phyloP scores from a whole-genome alignment of 345 rosid species.

The Viola odorata region DNA sequence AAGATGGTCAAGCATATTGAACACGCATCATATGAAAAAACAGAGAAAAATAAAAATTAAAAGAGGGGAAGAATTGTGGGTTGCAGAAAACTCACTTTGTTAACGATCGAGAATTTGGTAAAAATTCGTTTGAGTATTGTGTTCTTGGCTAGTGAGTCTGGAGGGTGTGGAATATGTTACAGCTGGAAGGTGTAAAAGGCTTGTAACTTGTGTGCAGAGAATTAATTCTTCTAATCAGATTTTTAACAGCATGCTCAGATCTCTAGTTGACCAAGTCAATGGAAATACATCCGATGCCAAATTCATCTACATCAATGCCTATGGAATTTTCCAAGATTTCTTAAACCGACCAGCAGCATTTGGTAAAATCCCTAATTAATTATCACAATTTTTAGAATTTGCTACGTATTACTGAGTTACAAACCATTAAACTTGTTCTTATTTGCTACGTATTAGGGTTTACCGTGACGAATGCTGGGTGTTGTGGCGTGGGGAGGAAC shows the following conservation, averaged over 20 bases:
- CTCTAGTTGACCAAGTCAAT: slow-evolving; percentile 63
- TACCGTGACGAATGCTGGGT: slow-evolving; percentile 23
- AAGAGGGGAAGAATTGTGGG: too few relatives aligned
- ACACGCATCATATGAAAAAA: too few relatives aligned
- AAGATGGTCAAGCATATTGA: too few relatives aligned
- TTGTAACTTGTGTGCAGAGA: slow-evolving; percentile 49
- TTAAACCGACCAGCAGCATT: slow-evolving; percentile 36
- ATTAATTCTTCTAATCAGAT: slow-evolving; percentile 59
- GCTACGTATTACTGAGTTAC: neutral
- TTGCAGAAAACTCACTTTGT: too few relatives aligned
- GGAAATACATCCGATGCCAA: slow-evolving; percentile 43
- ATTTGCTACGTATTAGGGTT: neutral
- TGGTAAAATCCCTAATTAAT: neutral
- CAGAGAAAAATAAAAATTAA: too few relatives aligned
- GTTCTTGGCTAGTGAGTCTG: too few relatives aligned
- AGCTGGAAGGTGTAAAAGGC: too few relatives aligned
- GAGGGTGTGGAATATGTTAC: too few relatives aligned
- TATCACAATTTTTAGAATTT: neutral
- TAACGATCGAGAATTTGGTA: too few relatives aligned
- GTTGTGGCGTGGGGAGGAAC: slow-evolving; percentile 35
- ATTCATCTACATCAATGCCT: slow-evolving; percentile 57
- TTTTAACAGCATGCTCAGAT: slow-evolving; percentile 60
- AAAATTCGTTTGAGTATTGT: too few relatives aligned
- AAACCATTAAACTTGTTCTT: neutral
- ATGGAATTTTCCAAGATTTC: slow-evolving; percentile 67